Evolutionary conservation across 352 stramenopile genomes (phyloP), one percentile per base, ranked within the genome.

Genomic region (Globisporangium middletonii): DNA sequence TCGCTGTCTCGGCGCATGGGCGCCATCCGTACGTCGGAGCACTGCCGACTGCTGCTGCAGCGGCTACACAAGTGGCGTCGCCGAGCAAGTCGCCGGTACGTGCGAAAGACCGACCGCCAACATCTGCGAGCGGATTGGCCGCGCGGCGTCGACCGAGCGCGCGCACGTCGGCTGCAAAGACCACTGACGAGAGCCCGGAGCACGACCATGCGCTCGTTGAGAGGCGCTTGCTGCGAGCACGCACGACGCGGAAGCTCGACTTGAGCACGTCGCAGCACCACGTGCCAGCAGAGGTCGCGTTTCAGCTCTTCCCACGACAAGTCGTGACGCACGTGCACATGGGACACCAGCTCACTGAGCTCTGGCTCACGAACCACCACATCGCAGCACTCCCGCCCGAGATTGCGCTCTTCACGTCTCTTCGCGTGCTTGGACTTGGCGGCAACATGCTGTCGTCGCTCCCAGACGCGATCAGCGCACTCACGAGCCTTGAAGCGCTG

Each of bases 291-390:
- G 26, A 26, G 3, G 30, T 13, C 47, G 38, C 59, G 0, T 69
- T 71, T 35, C 74, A 81, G 19, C 46, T 73, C 30, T 80, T 88
- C 35, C 78, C 78, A 9, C 48, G 64, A 2, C 59, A 66, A 19
- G 56, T 90, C 38, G 30, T 83, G 27, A 35, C 60, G 18, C 63
- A 80, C 26, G 59, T 62, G 59, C 55, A 63, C 4, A 45, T 68
- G 8, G 72, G 63, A 19, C 68, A 65, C 45, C 74, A 73, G 23
- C 65, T 83, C 26, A 72, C 51, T 18, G 76, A 89, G 28, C 63
- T 87, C 9, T 89, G 79, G 79, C 59, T 89, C 46, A 83, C 82
- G 26, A 92, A 92, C 64, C 72, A 86, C 51, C 68, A 70, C 16
- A 58, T 86, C 9, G 52, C 55, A 3, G 48, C 47, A 11, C 52